Evolutionary conservation across 768 basidiomycete species (phyloP).

Genomic region (Suillus subalutaceus): DNA sequence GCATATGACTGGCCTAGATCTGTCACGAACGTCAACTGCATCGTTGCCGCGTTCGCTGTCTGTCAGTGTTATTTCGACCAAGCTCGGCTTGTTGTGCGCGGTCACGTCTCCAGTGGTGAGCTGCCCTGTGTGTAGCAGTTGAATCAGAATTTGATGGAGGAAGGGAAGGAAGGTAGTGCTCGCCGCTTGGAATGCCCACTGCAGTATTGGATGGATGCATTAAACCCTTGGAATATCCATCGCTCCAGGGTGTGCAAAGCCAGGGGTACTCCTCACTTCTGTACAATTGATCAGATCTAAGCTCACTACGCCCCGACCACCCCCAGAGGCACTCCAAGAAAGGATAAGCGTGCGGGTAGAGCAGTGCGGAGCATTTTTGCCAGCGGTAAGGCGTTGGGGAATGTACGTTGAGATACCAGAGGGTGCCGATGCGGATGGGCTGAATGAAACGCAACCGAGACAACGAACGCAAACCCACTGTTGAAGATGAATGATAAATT

Average conservation of each 20-base stretch:
- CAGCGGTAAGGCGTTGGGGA: conserved; percentile 75
- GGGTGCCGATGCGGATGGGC: conserved; percentile 82
- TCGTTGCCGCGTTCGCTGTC: too few species aligned
- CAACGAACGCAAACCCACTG: conserved; percentile 56
- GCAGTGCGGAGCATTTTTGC: conserved; percentile 80
- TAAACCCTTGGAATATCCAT: too few species aligned
- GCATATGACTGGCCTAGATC: too few species aligned
- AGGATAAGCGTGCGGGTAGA: conserved; percentile 84
- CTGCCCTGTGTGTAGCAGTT: too few species aligned
- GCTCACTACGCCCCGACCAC: conserved; percentile 83
- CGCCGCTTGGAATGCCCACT: too few species aligned
- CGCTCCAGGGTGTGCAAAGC: conserved; percentile 78
- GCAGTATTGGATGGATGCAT: too few species aligned
- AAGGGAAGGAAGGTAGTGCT: too few species aligned
- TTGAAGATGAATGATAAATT: neutral
- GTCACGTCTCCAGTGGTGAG: too few species aligned
- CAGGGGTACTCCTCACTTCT: conserved; percentile 82
- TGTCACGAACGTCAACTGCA: too few species aligned
- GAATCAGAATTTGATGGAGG: too few species aligned
- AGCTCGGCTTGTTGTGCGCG: too few species aligned
- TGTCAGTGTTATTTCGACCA: too few species aligned
- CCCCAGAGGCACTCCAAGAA: conserved; percentile 85
- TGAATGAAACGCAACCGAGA: conserved; percentile 31
- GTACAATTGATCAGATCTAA: conserved; percentile 86
- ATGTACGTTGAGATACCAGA: conserved; percentile 96